Evolutionary conservation across 306 rosid genomes (phyloP), one percentile per base, ranked within the genome.

Genomic region (Senna siamea): DNA sequence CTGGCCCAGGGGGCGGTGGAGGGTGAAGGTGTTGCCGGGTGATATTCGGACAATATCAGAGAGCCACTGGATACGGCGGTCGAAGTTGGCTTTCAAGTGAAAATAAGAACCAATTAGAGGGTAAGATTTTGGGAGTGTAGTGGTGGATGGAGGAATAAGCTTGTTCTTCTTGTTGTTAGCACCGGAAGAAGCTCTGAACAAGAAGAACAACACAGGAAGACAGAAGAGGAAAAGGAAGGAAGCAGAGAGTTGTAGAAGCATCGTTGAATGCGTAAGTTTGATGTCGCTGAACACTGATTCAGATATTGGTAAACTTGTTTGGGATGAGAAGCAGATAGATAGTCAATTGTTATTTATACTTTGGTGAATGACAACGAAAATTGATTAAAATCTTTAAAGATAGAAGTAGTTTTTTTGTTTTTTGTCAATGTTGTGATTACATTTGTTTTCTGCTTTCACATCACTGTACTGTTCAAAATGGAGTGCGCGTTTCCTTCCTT

Each of bases 51-150:
- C 44, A 0, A 85, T 5, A 28, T 88, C 91, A 12, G 91, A 75
- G 50, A 82, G 47, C 96, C 92, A 92, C 18, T 80, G 79, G 40
- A 80, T n/a, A 1, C 76, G 79, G 78, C 81, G 86, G 75, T 61
- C n/a, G 0, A 6, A 12, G 78, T 65, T 54, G 14, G 72, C 64
- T 64, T 54, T 40, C 55, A 70, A 0, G 34, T 59, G 58, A 2
- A 78, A 51, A 77, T 67, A 56, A 23, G 66, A 64, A 40, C 86
- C 86, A 3, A 78, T 40, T 0, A 82, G 22, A 10, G 86, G 86
- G 44, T 82, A 82, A 12, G 72, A n/a, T 50, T 78, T 77, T 4
- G 96, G 95, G 70, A 67, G 76, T n/a, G n/a, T n/a, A 5, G 7
- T 1, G 40, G 8, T 37, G 17, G 81, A 41, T 1, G 66, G 5